Base-by-base conservation (phyloP, 192 early-diverging fungal species). In the Backusella macrospora region DNA sequence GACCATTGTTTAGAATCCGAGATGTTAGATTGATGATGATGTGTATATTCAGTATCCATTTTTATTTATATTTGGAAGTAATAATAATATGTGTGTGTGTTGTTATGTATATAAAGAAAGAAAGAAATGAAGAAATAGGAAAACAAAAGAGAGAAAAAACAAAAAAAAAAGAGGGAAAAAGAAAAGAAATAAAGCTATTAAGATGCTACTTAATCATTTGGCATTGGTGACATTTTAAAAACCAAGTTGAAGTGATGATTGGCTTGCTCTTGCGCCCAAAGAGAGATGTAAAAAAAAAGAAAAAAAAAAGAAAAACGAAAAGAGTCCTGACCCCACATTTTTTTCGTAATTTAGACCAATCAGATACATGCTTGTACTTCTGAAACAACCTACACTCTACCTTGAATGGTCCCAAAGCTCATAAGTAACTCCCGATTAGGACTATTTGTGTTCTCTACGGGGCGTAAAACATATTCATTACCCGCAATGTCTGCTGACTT, bases 291-390 rank as follows among this genome's bases (percentile, higher is more conserved):
- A 9, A 52, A 0, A 52, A 52, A n/a, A n/a, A n/a, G n/a, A n/a
- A n/a, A n/a, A n/a, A n/a, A n/a, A n/a, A n/a, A n/a, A n/a, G n/a
- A n/a, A n/a, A n/a, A n/a, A 46, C 6, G 45, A 46, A 46, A 37
- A 64, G 10, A 65, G 16, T 65, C 38, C 63, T 65, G 63, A 65
- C 63, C 63, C 63, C 63, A 65, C 63, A 65, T 38, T 65, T 65
- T 65, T 14, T 65, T 65, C n/a, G 38, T 26, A 6, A 15, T 65
- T 65, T 65, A 65, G 34, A 65, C 63, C 63, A 65, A 65, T 65
- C 63, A 65, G 37, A 65, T 65, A 39, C 6, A 23, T 21, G 2
- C 26, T 52, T 16, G n/a, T 52, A 10, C 21, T 59, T 59, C 52
- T 59, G 52, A 59, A 59, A 59, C 52, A 59, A 26, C 52, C 47